phyloP scores from a whole-genome alignment of 2,329 filamentous ascomycete species.

The Diplodia corticola region DNA sequence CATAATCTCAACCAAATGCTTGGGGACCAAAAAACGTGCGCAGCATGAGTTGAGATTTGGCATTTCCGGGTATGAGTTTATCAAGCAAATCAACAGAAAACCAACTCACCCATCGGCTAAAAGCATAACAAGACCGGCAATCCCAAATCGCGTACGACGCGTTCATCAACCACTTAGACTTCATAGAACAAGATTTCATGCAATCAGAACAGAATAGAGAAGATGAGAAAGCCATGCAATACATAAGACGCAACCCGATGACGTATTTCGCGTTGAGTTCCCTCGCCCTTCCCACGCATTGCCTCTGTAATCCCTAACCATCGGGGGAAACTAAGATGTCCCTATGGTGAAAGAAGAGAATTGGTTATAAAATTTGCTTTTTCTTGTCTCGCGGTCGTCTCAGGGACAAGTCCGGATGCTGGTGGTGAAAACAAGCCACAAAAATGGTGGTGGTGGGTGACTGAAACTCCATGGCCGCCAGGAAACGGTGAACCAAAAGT shows the following conservation, averaged over 20 bases:
- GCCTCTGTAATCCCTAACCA: conserved; percentile 5
- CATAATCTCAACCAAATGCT: neutral
- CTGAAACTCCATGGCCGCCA: conserved; percentile 13
- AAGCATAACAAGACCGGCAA: neutral
- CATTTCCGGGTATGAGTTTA: conserved; percentile 18
- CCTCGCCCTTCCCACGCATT: conserved; percentile 8
- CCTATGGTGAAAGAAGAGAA: conserved; percentile 3
- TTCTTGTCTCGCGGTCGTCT: conserved; percentile 16
- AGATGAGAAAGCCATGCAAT: conserved; percentile 17
- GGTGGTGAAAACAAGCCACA: neutral
- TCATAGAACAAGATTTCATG: conserved; percentile 10
- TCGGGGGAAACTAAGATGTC: neutral
- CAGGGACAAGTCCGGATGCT: neutral
- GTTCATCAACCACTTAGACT: neutral
- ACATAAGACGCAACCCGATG: conserved; percentile 9
- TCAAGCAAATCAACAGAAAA: neutral
- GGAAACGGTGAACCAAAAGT: neutral
- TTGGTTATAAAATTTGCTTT: neutral
- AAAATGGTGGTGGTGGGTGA: conserved; percentile 1
- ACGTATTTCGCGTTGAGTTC: conserved; percentile 9
- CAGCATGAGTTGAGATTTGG: conserved; percentile 1
- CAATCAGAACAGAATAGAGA: conserved; percentile 4
- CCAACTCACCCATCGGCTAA: neutral
- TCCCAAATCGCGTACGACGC: neutral
- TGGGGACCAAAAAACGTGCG: neutral